Conservation (phyloP, 177 flowering plant species). For the Telopea speciosissima region DNA sequence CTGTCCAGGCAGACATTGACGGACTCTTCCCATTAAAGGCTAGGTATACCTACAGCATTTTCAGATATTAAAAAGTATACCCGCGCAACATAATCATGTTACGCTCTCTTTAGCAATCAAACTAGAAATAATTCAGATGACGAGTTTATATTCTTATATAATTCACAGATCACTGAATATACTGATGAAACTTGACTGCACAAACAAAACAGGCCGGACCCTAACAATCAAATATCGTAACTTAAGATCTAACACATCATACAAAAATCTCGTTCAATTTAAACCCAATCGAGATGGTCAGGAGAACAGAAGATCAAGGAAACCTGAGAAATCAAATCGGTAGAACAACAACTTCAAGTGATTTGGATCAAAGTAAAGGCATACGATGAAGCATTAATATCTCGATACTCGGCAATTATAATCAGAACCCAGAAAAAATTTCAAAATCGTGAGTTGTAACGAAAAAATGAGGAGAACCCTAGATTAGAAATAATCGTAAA, state of each 20-base stretch:
- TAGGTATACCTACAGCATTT: not conserved
- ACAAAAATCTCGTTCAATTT: not conserved
- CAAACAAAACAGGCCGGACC: not conserved
- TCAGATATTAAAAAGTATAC: not conserved
- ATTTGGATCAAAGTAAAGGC: not conserved
- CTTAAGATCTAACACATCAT: not conserved
- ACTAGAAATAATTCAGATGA: not conserved
- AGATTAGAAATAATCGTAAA: not conserved
- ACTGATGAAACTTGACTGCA: not conserved
- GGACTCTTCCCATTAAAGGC: not conserved
- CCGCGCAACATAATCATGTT: not conserved
- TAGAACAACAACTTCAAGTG: not conserved
- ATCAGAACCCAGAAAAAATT: too few relatives aligned
- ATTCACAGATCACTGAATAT: not conserved
- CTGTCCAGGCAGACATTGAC: not conserved
- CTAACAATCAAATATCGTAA: not conserved
- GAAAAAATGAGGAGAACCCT: not conserved
- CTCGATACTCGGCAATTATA: not conserved
- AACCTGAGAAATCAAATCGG: not conserved
- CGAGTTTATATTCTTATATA: not conserved
- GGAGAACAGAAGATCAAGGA: not conserved
- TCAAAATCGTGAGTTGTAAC: not conserved
- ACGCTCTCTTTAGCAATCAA: not conserved
- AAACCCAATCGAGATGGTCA: not conserved
- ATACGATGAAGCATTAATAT: not conserved